Percentiles rank a stretch among this genome's conserved stretches.
Evolutionary conservation across 1,284 basidiomycete genomes (phyloP).

Genomic region (Cutaneotrichosporon dermatis): DNA sequence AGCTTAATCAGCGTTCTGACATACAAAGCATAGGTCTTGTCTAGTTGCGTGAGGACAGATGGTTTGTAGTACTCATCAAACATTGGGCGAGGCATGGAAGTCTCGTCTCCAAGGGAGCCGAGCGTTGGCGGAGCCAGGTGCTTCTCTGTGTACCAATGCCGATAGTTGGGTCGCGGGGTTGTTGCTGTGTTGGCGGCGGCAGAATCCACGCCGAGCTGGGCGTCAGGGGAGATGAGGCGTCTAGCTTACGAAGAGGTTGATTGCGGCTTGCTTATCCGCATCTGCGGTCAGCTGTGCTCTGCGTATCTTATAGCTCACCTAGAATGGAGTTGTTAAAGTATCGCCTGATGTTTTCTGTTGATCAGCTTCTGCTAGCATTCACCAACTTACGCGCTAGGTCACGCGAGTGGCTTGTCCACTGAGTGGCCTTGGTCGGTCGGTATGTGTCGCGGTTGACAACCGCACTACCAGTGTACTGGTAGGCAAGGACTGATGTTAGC

Average conservation of each 20-base stretch:
- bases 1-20: conserved; percentile 6
- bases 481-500: conserved; percentile 68
- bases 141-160: conserved; percentile 69
- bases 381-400: conserved; percentile 69
- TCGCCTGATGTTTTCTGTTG: conserved; percentile 73
- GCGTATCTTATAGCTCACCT: conserved; percentile 51
- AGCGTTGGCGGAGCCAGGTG: conserved; percentile 59
- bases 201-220: conserved; percentile 64
- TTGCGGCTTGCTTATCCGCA: conserved; percentile 95
- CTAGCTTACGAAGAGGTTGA: conserved; percentile 73
- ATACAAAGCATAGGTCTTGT: conserved; percentile 60
- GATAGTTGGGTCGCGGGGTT: conserved; percentile 50
- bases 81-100: conserved; percentile 56
- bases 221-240: too few relatives aligned
- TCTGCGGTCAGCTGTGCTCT: conserved; percentile 53
- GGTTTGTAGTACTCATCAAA: conserved; percentile 92
- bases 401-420: conserved; percentile 96
- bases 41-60: conserved; percentile 48
- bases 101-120: conserved; percentile 21
- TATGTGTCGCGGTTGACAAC: conserved; percentile 97
- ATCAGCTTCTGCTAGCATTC: not conserved
- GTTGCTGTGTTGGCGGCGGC: not conserved
- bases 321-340: conserved; percentile 95
- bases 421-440: conserved; percentile 71
- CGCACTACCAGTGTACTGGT: conserved; percentile 95